Percentiles rank a stretch among this genome's conserved stretches.
Conservation (phyloP, 495 filamentous ascomycete genomes). For the Penicillium bovifimosum region DNA sequence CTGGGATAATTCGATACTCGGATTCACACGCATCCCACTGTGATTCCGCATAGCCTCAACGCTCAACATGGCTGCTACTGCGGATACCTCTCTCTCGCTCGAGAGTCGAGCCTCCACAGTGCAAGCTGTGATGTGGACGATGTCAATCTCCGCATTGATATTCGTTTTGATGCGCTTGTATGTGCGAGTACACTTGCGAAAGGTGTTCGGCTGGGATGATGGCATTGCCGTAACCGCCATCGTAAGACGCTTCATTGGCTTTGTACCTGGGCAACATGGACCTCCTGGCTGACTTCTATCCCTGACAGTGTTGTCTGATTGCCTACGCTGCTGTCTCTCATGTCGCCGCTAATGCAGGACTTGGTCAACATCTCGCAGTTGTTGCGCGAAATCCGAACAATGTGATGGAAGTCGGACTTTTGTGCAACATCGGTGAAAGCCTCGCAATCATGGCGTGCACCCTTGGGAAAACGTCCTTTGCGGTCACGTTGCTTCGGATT, state of each 20-base stretch:
- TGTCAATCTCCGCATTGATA: conserved; percentile 17
- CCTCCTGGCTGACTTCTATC: neutral
- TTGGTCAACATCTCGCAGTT: conserved; percentile 14
- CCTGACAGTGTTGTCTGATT: conserved; percentile 14
- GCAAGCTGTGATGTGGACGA: conserved; percentile 26
- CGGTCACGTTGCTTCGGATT: conserved; percentile 17
- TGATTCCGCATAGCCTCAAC: neutral
- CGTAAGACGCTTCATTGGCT: conserved; percentile 8
- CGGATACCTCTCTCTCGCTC: neutral
- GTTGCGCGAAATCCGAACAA: conserved; percentile 15
- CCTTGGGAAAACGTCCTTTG: conserved; percentile 18
- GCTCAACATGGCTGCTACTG: neutral
- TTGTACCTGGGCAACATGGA: neutral
- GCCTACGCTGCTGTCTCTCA: conserved; percentile 24
- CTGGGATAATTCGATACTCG: neutral
- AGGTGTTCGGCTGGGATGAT: conserved; percentile 28
- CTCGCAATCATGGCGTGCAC: conserved; percentile 23
- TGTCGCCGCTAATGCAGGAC: conserved; percentile 13
- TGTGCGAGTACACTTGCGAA: conserved; percentile 17
- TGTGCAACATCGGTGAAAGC: conserved; percentile 18
- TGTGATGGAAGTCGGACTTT: conserved; percentile 16
- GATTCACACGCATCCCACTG: neutral
- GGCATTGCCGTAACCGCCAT: conserved; percentile 18
- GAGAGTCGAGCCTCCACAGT: conserved; percentile 15
- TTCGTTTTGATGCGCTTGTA: conserved; percentile 22